Percentiles rank a stretch among this genome's conserved stretches.
Conservation (phyloP, 495 filamentous ascomycete species). For the Durotheca rogersii region DNA sequence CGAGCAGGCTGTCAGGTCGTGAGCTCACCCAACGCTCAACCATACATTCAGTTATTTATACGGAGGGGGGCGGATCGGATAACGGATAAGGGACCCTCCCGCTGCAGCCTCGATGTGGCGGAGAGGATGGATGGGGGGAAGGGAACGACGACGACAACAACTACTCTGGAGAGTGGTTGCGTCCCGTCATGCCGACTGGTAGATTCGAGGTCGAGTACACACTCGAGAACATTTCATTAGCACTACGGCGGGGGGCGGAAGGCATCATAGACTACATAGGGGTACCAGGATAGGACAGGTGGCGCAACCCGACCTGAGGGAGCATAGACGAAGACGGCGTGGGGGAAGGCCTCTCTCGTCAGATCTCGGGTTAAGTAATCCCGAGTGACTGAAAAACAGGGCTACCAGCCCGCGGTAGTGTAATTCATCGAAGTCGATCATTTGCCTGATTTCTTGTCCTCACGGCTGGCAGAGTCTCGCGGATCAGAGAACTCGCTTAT, state of each 20-base stretch:
- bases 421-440: no score
- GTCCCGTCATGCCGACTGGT: neutral
- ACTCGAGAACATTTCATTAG: slow-evolving; percentile 10
- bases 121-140: neutral
- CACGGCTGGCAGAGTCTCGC: no score
- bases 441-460: no score
- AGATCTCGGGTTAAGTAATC: neutral
- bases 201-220: slow-evolving; percentile 6
- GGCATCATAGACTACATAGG: slow-evolving; percentile 21
- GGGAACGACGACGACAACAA: no score
- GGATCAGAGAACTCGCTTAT: no score
- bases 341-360: slow-evolving; percentile 9
- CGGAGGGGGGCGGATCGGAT: no score
- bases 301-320: slow-evolving; percentile 5
- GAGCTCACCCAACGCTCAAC: no score
- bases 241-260: neutral
- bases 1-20: slow-evolving; percentile 37
- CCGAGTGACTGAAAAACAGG: no score
- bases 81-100: no score
- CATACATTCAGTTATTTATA: no score
- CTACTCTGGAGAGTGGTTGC: neutral
- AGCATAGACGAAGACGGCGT: slow-evolving; percentile 13
- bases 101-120: no score
- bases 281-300: slow-evolving; percentile 1
- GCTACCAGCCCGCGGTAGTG: no score